Evolutionary conservation across 192 early-diverging fungal genomes (phyloP).

Genomic region (Rhizoclosmatium sp.): DNA sequence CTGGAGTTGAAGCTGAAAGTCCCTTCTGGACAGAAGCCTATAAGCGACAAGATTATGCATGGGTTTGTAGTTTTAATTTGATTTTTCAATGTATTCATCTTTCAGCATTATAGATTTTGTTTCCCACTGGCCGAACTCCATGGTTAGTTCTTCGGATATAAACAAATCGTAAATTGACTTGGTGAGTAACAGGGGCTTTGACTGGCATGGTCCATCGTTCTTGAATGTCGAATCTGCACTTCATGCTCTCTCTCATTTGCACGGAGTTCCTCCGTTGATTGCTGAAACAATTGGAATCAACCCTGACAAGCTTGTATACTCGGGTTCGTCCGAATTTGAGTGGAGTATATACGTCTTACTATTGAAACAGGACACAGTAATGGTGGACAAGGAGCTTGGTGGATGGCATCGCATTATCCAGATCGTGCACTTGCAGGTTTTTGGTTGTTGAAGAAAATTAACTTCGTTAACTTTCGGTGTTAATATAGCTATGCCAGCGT

Average conservation of each 20-base stretch:
- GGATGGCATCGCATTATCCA: slow-evolving; percentile 72
- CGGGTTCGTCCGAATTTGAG: slow-evolving; percentile 41
- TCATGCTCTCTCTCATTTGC: slow-evolving; percentile 53
- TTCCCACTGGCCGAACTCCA: slow-evolving; percentile 73
- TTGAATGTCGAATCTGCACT: slow-evolving; percentile 67
- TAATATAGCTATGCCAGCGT: slow-evolving; percentile 66
- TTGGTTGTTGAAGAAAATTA: not conserved
- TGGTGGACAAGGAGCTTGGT: slow-evolving; percentile 84
- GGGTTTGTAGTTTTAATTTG: slow-evolving; percentile 58
- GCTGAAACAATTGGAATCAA: slow-evolving; percentile 46
- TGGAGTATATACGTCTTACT: not conserved
- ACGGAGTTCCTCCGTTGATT: slow-evolving; percentile 59
- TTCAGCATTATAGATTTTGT: slow-evolving; percentile 58
- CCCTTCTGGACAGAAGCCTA: slow-evolving; percentile 71
- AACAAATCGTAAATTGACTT: not conserved
- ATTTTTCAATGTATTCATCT: not conserved
- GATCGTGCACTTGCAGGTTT: slow-evolving; percentile 73
- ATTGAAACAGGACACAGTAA: slow-evolving; percentile 70
- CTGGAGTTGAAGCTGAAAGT: slow-evolving; percentile 69
- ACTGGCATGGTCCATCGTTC: slow-evolving; percentile 80
- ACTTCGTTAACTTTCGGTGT: not conserved
- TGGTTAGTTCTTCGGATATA: slow-evolving; percentile 55
- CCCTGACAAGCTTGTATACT: slow-evolving; percentile 58
- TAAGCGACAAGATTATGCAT: slow-evolving; percentile 62
- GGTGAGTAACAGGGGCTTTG: slow-evolving; percentile 65